A percentile compares a stretch with the other conserved stretches of the same genome.
Evolutionary conservation across 805 yeast genomes (phyloP).

Genomic region (Zygotorulaspora chibaensis): DNA sequence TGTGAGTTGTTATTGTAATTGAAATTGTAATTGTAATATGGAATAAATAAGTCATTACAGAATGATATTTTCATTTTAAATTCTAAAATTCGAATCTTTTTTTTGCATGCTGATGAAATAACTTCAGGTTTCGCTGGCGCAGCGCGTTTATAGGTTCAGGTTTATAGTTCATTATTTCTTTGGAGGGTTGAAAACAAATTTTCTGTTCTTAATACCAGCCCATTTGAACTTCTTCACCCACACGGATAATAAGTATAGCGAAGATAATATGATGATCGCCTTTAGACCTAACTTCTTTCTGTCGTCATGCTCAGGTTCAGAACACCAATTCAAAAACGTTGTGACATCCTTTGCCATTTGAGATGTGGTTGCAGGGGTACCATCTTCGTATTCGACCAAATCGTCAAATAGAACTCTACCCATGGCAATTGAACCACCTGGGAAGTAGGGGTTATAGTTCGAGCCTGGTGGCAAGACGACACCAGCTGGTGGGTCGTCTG

Average conservation of each 20-base stretch:
- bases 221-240: constrained; percentile 98
- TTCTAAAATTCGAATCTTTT: neutral
- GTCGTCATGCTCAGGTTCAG: constrained; percentile 98
- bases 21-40: constrained; percentile 3
- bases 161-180: constrained; percentile 34
- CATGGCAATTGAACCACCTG: constrained; percentile 99
- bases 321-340: constrained; percentile 94
- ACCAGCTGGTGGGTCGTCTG: constrained; percentile 99
- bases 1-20: neutral
- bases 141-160: no score
- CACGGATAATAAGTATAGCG: constrained; percentile 75
- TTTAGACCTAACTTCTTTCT: constrained; percentile 95
- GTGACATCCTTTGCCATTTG: constrained; percentile 99
- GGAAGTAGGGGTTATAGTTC: constrained; percentile 99
- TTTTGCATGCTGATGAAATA: constrained; percentile 3
- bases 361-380: constrained; percentile 96
- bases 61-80: constrained; percentile 4
- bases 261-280: constrained; percentile 74
- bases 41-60: constrained; percentile 12
- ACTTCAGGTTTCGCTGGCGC: neutral
- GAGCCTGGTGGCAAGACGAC: constrained; percentile 87
- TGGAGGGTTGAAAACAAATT: constrained; percentile 90
- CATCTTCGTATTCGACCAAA: constrained; percentile 97
- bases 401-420: constrained; percentile 97
- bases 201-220: constrained; percentile 93